Base-by-base conservation (phyloP, 2,329 filamentous ascomycete species). In the Fusarium setosum region DNA sequence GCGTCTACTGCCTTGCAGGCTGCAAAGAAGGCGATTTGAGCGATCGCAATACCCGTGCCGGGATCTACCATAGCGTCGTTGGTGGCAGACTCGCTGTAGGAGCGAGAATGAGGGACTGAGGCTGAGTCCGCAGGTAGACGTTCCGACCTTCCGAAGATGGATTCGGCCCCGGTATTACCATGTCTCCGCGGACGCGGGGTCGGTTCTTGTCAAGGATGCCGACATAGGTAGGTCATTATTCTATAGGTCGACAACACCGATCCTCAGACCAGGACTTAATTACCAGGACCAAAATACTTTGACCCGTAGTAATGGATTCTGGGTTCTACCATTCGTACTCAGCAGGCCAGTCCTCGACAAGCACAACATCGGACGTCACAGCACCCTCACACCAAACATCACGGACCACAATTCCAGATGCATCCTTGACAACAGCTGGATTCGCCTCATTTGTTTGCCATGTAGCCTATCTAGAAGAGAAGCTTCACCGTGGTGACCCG, bases 251-350 rank as follows among this genome's bases (percentile, higher is more conserved):
- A n/a, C n/a, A 29, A 8, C 26, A 29, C 26, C 26, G 12, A 29
- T 12, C 12, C 26, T 8, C 26, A 29, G 26, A 8, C 26, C 9
- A 29, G 26, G 26, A 8, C 9, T 29, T 12, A 29, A 29, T 12
- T 9, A 8, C 12, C 26, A 12, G 9, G 9, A n/a, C 13, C 29
- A 21, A 26, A 38, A 10, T 17, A 4, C 6, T 31, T n/a, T n/a
- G 9, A 40, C n/a, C 12, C 15, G n/a, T 21, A 8, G 44, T 11
- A n/a, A 54, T 54, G 50, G 40, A 45, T 4, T 54, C 50, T 2
- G 50, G 50, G 3, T 54, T 54, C 13, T 54, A 54, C 20, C 50
- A 54, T 35, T 54, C 50, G 5, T 54, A 20, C 6, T 54, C 50
- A 8, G n/a, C 18, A 10, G 29, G 29, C 1, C 31, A 45, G 17